Conservation (phyloP, 2,329 filamentous ascomycete genomes). For the Aspergillus sp. region DNA sequence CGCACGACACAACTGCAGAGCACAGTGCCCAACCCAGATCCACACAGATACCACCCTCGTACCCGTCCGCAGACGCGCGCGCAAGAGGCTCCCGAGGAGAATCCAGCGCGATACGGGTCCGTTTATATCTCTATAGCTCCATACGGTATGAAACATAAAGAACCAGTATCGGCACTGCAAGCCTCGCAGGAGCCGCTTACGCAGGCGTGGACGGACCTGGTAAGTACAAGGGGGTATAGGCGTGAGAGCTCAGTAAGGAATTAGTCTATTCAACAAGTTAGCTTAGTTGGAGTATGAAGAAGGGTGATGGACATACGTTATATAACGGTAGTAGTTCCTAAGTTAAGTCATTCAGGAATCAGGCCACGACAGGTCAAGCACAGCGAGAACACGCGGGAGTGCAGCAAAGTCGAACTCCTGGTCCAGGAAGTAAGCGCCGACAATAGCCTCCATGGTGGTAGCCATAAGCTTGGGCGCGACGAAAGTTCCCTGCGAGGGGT, state of each 20-base stretch:
- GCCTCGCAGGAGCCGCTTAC: background rate
- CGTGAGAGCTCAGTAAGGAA: background rate
- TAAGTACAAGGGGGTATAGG: background rate
- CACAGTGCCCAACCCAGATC: background rate
- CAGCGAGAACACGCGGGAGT: constrained; percentile 8
- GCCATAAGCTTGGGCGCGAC: constrained; percentile 26
- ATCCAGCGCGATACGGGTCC: background rate
- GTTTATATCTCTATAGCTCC: too few species aligned
- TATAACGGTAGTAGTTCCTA: background rate
- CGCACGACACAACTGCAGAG: background rate
- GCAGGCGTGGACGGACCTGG: background rate
- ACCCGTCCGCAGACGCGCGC: background rate
- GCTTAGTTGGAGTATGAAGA: background rate
- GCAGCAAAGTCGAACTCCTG: constrained; percentile 16
- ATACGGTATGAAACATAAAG: background rate
- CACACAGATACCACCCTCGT: background rate
- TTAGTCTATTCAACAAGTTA: background rate
- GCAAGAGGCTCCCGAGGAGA: background rate
- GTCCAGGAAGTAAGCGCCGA: constrained; percentile 35
- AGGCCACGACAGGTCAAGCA: constrained; percentile 14
- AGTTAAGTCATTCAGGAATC: background rate
- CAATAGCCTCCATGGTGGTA: constrained; percentile 32
- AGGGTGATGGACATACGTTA: background rate
- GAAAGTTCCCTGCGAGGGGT: constrained; percentile 14
- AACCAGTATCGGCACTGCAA: background rate